These are phyloP conservation scores for Agapanthus africanus DNA, from an alignment of 106 monocot genomes.

Conservation along the genomic window DNA sequence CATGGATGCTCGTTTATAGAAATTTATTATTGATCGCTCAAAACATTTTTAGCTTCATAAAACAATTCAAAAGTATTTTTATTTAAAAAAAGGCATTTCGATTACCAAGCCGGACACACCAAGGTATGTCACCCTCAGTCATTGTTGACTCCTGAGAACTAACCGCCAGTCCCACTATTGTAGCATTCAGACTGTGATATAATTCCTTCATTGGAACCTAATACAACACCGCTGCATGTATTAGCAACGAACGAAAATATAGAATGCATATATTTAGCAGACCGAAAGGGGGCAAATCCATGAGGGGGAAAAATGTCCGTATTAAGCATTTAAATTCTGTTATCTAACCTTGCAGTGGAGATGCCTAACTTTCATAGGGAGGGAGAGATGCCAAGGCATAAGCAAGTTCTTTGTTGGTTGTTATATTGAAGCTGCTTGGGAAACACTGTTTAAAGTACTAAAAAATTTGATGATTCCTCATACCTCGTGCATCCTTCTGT, in stretches of 20 bases:
- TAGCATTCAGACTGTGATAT: slow-evolving; percentile 85
- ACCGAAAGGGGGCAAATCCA: not conserved
- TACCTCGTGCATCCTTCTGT: slow-evolving; percentile 45
- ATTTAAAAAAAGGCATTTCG: not conserved
- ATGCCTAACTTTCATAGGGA: slow-evolving; percentile 72
- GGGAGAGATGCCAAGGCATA: slow-evolving; percentile 71
- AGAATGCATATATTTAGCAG: not conserved
- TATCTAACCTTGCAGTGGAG: slow-evolving; percentile 64
- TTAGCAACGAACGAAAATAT: not conserved
- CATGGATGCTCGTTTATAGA: not conserved
- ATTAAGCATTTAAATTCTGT: not conserved
- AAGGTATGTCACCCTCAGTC: slow-evolving; percentile 27
- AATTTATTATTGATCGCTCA: too few species aligned
- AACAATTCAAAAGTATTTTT: not conserved
- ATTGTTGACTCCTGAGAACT: slow-evolving; percentile 22
- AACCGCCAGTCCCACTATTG: slow-evolving; percentile 76
- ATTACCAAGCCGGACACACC: slow-evolving; percentile 89
- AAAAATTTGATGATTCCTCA: slow-evolving; percentile 48
- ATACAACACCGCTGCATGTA: not conserved
- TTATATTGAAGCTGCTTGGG: slow-evolving; percentile 30
- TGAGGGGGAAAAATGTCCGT: not conserved
- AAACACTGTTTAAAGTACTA: slow-evolving; percentile 76
- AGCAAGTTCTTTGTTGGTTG: slow-evolving; percentile 66
- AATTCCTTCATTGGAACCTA: slow-evolving; percentile 69
- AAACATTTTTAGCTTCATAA: not conserved